Base-by-base conservation (phyloP, 495 filamentous ascomycete species). In the Lasiosphaeria miniovina region DNA sequence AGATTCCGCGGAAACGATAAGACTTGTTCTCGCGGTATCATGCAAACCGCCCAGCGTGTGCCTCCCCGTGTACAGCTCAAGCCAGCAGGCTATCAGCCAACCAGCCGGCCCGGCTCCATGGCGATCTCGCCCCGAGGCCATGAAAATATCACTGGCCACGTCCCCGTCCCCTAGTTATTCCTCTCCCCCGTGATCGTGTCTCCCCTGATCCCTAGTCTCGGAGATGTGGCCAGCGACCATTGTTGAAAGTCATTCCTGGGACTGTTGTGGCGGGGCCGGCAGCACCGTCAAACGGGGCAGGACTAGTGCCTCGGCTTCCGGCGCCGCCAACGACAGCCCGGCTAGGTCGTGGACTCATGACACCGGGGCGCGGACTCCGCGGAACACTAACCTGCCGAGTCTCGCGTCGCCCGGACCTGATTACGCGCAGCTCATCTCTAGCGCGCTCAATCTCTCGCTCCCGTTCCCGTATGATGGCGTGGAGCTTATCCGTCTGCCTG, bases 381-480 rank as follows among this genome's bases (percentile, higher is more conserved):
- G 78, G 78, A 40, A 78, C 75, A 45, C 77, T 80, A 56, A 61
- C 71, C 71, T 78, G 74, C 40, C 78, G 67, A 6, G 78, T 81
- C 58, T 72, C 81, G 59, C 71, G 80, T 69, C 75, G 80, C 68
- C 58, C 83, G 68, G 61, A 86, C 77, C 61, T 81, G 73, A 62
- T 61, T 10, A 56, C 14, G 4, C 63, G 67, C 0, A 76, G 67
- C 57, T 81, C 74, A 3, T 75, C 71, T 36, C 58, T 72, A 3
- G 66, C 54, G 5, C 63, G 65, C 31, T 65, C 65, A 11, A 90
- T 72, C 57, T 88, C 87, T 0, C 82, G 75, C 59, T 90, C 87
- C 51, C 86, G 82, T 35, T 82, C 78, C 17, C 72, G 72, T 12
- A 88, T 66, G 2, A 84, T 64, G n/a, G 74, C 78, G 10, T 85